Evolutionary conservation across 2,329 filamentous ascomycete species (phyloP), one percentile per base, ranked within the genome.

Genomic region (Paracamarosporium sp.): DNA sequence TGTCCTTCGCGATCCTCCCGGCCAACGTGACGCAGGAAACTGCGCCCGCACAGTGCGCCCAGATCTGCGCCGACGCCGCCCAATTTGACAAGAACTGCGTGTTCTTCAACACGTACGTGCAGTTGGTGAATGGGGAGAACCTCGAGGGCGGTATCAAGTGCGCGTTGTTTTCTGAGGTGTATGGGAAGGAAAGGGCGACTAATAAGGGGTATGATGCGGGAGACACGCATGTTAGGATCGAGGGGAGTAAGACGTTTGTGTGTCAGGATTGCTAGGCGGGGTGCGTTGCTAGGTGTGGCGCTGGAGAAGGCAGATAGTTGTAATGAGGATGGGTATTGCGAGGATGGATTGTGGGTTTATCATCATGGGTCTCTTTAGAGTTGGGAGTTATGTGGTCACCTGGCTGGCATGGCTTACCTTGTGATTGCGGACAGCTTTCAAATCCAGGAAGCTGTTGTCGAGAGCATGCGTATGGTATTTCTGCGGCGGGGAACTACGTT

Each of bases 81-180:
- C 11, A n/a, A 17, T 20, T 31, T 11, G 25, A 15, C 24, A 20
- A 25, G 50, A 20, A 8, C 31, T 54, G 52, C 44, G n/a, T 35
- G 33, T 48, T 41, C 52, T 55, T 55, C 44, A 48, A 55, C 44
- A 48, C n/a, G 11, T 55, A 41, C 45, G 11, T 24, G 15, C 2
- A 41, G 24, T 9, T 50, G 8, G 13, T 24, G 15, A 41, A 55
- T 9, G 52, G 40, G 9, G 33, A 11, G 3, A 17, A 12, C 30
- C 35, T 6, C 4, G 22, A 12, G 44, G 33, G 4, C 5, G 12
- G 8, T 6, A 22, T 11, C 3, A 43, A 43, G 40, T 55, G 52
- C 44, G 25, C 33, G 2, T 25, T 55, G 20, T 55, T 28, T 24
- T 30, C 22, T 5, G 13, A 31, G 25, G 4, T 12, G 8, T 27